Evolutionary conservation across 1,284 basidiomycete species (phyloP), one percentile per base, ranked within the genome.

Genomic region (Ganoderma meredithae): DNA sequence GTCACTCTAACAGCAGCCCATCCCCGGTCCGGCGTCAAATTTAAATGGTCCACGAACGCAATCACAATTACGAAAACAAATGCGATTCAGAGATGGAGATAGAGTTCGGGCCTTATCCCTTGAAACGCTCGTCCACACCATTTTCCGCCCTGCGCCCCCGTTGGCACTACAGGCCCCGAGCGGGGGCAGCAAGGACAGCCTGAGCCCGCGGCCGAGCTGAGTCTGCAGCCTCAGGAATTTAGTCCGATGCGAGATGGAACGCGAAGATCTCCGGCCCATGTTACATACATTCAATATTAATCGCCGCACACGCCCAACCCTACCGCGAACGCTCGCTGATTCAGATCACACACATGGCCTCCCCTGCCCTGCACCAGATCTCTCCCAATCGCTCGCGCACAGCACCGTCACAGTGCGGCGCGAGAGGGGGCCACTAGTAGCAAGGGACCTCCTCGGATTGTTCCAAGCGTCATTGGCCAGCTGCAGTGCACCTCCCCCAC

Each of bases 51-150:
- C 22, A 10, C 58, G 31, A 31, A 36, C 39, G 55, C 52, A 15
- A 55, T 55, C 25, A 25, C 47, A 52, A 25, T 13, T 22, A n/a
- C 22, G 31, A 55, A 27, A 55, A 55, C 44, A 47, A 47, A 47
- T 47, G n/a, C 19, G 9, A 22, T n/a, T 47, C 36, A 39, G 36
- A 39, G 36, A 39, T 39, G 36, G 36, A 39, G 10, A 27, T 55
- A 58, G 55, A 58, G 55, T 58, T 58, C 55, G 19, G 55, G 15
- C 58, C 58, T 40, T 60, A 60, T 41, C 58, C 58, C 58, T 60
- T 60, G 58, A 60, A 60, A 60, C 58, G 58, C 58, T 60, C 36
- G 22, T n/a, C 27, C 55, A 36, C n/a, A 33, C 55, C 55, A 36
- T 58, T 58, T 58, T 58, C 55, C 55, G 55, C 55, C 36, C 55